A percentile compares a stretch with the other conserved stretches of the same genome.
These are phyloP conservation scores for Mucor irregularis DNA, from an alignment of 371 early-diverging fungal species.

Conservation along the genomic window DNA sequence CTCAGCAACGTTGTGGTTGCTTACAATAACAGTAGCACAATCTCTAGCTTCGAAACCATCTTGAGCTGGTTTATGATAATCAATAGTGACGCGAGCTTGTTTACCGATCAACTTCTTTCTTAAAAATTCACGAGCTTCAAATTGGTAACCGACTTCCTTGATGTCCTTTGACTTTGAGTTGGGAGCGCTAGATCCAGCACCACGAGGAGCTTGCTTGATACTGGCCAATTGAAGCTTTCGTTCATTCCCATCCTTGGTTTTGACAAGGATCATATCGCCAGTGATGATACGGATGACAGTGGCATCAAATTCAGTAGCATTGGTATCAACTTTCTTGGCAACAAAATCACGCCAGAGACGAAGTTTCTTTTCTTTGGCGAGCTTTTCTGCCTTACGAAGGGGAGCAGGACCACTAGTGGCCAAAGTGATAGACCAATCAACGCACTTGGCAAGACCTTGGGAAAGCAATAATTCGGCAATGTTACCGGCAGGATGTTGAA, in stretches of 20 bases:
- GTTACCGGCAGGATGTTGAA: slow-evolving; percentile 88
- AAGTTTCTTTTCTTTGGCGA: slow-evolving; percentile 73
- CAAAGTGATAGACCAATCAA: slow-evolving; percentile 83
- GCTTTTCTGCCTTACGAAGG: slow-evolving; percentile 78
- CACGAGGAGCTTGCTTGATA: slow-evolving; percentile 72
- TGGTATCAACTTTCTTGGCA: slow-evolving; percentile 38
- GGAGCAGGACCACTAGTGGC: slow-evolving; percentile 76
- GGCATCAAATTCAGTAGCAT: slow-evolving; percentile 58
- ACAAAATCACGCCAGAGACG: slow-evolving; percentile 80
- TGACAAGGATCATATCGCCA: slow-evolving; percentile 81
- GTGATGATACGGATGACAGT: slow-evolving; percentile 72
- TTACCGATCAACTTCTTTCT: slow-evolving; percentile 88
- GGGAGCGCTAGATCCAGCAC: slow-evolving; percentile 41
- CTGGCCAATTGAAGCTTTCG: slow-evolving; percentile 83
- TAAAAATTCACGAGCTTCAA: slow-evolving; percentile 87
- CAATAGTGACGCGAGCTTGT: slow-evolving; percentile 77
- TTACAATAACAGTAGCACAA: slow-evolving; percentile 81
- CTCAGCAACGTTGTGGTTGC: slow-evolving; percentile 75
- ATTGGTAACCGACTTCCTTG: slow-evolving; percentile 81
- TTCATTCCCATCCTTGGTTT: slow-evolving; percentile 57
- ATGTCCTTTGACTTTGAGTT: slow-evolving; percentile 69
- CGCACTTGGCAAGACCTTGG: slow-evolving; percentile 85
- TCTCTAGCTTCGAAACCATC: slow-evolving; percentile 87
- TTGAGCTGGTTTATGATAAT: slow-evolving; percentile 87
- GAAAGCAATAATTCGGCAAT: slow-evolving; percentile 87